Conservation (phyloP, 768 basidiomycete genomes). For the Xerocomellus chrysenteron region DNA sequence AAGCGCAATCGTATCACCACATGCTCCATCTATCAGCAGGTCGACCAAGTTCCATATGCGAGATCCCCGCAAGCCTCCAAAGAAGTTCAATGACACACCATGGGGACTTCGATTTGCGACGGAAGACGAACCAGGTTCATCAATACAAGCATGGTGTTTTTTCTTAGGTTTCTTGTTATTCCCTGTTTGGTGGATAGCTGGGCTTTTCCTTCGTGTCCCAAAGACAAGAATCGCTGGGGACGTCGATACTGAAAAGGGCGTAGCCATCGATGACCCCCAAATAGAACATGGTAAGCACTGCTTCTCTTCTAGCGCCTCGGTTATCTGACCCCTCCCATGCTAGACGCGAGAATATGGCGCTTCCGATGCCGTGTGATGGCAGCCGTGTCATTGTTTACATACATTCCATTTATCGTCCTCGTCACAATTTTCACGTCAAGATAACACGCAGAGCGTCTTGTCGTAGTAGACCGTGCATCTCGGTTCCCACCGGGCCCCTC, state of each 20-base stretch:
- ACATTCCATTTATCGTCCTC: constrained; percentile 76
- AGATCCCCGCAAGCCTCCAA: constrained; percentile 68
- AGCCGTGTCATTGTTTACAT: constrained; percentile 65
- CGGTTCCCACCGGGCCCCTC: neutral
- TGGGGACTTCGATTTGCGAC: constrained; percentile 61
- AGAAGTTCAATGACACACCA: constrained; percentile 50
- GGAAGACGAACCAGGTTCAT: constrained; percentile 49
- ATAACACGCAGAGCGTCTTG: constrained; percentile 19
- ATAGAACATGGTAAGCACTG: constrained; percentile 64
- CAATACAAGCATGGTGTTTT: constrained; percentile 75
- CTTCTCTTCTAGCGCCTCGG: neutral
- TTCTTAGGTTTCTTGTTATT: constrained; percentile 64
- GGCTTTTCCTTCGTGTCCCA: constrained; percentile 52
- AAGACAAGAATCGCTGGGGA: constrained; percentile 61
- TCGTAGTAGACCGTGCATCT: constrained; percentile 11
- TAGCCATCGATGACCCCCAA: constrained; percentile 76
- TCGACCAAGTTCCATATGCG: constrained; percentile 75
- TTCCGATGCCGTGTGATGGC: constrained; percentile 74
- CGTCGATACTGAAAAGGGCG: constrained; percentile 59
- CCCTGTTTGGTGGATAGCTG: constrained; percentile 68
- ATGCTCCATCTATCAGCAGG: constrained; percentile 66
- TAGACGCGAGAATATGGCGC: constrained; percentile 76
- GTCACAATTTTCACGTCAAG: constrained; percentile 60
- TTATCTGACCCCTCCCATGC: constrained; percentile 4
- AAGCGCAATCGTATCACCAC: constrained; percentile 74